Evolutionary conservation across 2,329 filamentous ascomycete genomes (phyloP), one percentile per base, ranked within the genome.

Genomic region (Hymenoscyphus infarciens): DNA sequence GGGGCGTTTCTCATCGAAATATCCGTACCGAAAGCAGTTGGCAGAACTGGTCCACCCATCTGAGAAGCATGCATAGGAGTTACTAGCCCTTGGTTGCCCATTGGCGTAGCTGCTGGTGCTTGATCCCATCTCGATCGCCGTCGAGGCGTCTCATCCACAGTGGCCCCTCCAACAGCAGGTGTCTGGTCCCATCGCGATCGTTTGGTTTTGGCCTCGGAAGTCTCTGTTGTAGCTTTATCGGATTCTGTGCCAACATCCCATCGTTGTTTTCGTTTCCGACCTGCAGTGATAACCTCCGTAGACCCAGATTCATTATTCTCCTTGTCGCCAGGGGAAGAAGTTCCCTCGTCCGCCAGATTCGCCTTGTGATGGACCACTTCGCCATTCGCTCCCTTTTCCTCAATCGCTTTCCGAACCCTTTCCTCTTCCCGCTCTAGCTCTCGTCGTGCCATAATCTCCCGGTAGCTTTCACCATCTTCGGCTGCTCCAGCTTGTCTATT

Each of bases 361-460:
- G 93, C 85, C 74, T 87, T 78, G 73, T 93, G 86, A 64, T 92
- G 87, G 35, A 82, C 76, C 15, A 82, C 80, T 52, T 78, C 79
- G 53, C 81, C 85, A 71, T 86, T 83, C 67, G 83, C 81, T 56
- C 82, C 81, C 68, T 84, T 81, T 57, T 95, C 89, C 69, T 90
- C 86, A 66, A 99, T 95, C 59, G 91, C 82, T 71, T 85, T 88
- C 70, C 84, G 83, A 39, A 99, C 89, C 66, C 94, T 86, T 71
- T 94, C 91, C 77, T 99, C 95, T 78, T 99, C 95, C 68, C 92
- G 87, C 77, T 99, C 94, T 10, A 98, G 77, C 70, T 99, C 94
- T 60, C 92, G 89, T 68, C 88, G 82, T 68, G 91, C 89, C 94
- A 99, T 98, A 59, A 96, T 83, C 67, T 96, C 91, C 70, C 90